Conservation (phyloP, 768 basidiomycete species). For the Russula foetens region DNA sequence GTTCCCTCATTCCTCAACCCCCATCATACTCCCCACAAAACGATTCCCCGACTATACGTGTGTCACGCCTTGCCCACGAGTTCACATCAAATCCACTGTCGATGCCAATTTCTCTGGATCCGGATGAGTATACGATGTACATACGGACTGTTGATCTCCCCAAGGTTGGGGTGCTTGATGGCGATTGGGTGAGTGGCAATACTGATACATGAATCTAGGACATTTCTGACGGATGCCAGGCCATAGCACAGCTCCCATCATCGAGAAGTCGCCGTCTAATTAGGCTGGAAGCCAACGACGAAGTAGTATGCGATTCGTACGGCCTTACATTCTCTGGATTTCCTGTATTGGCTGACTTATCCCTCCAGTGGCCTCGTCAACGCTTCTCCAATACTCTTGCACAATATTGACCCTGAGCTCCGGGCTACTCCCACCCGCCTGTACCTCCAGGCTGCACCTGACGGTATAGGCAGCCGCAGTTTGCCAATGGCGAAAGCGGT, state of each 20-base stretch:
- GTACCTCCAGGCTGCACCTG: conserved; percentile 45
- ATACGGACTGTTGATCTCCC: conserved; percentile 56
- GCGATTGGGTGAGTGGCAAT: conserved; percentile 63
- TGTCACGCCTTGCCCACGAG: conserved; percentile 9
- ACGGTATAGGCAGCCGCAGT: conserved; percentile 47
- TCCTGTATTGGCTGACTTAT: neutral
- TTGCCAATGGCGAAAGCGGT: conserved; percentile 63
- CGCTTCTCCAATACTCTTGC: conserved; percentile 45
- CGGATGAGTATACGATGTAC: conserved; percentile 53
- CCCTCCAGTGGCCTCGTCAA: conserved; percentile 31
- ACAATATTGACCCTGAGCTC: conserved; percentile 38
- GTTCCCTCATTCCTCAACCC: conserved; percentile 21
- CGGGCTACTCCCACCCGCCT: conserved; percentile 24
- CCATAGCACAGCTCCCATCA: conserved; percentile 30
- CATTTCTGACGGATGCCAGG: conserved; percentile 34
- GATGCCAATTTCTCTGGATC: conserved; percentile 26
- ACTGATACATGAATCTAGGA: neutral
- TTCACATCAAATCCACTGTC: conserved; percentile 29
- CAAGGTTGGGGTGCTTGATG: conserved; percentile 55
- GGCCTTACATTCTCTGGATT: conserved; percentile 14
- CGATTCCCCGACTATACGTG: conserved; percentile 8
- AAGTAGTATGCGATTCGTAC: conserved; percentile 31
- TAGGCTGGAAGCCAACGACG: conserved; percentile 47
- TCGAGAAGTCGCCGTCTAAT: conserved; percentile 40
- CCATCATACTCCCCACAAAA: conserved; percentile 1